Base-by-base conservation (phyloP, 257 asterid species). In the Parsonsia alboflavescens region DNA sequence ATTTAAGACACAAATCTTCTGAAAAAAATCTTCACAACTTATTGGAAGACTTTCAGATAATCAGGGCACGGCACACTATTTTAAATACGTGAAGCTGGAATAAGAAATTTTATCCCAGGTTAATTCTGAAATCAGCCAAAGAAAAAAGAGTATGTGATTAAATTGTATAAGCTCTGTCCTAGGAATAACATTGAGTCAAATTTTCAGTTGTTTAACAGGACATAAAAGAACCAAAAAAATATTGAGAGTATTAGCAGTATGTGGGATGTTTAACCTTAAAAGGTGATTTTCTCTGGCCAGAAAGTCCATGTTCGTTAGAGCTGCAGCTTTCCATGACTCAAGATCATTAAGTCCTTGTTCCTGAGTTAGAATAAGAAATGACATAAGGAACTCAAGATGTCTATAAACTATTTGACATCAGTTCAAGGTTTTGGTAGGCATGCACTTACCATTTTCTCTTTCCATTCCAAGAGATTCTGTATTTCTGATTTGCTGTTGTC, bases 381-480 rank as follows among this genome's bases (percentile, higher is more conserved):
- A 19, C 57, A n/a, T n/a, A 15, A 81, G 72, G 82, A 68, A 61
- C 56, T 53, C 74, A 26, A 76, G 74, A 66, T 58, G 24, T 10
- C n/a, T n/a, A n/a, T n/a, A n/a, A n/a, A n/a, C n/a, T n/a, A n/a
- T n/a, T n/a, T n/a, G n/a, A n/a, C n/a, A n/a, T n/a, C n/a, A n/a
- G 41, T 70, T 63, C 3, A 72, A 50, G 74, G 39, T 42, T 42
- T 3, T 33, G 19, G 53, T 16, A 15, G 21, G 3, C 70, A 39
- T 65, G 61, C 61, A 21, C 84, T 58, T 76, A 92, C 99, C 97
- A 79, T 81, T 41, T 52, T 74, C 71, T 84, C 85, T 80, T 95
- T 90, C 98, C 96, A 89, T 75, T 90, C 93, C 79, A 92, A 76
- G 24, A 95, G 89, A 80, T 80, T 80, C 81, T 84, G 89, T 85